Conservation (phyloP, 371 early-diverging fungal genomes). For the Rhizopus delemar region DNA sequence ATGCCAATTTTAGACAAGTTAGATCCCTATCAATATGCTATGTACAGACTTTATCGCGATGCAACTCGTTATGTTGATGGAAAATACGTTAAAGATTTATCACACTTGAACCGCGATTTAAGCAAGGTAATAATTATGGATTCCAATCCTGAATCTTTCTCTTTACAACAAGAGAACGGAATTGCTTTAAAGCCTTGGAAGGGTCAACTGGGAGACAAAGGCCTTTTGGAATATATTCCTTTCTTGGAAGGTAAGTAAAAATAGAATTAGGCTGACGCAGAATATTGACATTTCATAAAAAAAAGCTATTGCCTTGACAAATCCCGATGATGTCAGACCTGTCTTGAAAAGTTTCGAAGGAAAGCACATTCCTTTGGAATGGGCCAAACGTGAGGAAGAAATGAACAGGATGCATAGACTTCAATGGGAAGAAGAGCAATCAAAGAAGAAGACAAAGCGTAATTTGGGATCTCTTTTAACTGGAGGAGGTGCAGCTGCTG, state of each 20-base stretch:
- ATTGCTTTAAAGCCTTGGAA: slow-evolving; percentile 82
- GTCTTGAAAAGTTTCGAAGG: slow-evolving; percentile 70
- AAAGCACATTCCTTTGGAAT: slow-evolving; percentile 70
- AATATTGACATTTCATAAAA: slow-evolving; percentile 1
- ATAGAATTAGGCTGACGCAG: too few relatives aligned
- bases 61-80: slow-evolving; percentile 84
- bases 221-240: slow-evolving; percentile 81
- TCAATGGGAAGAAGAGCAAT: slow-evolving; percentile 76
- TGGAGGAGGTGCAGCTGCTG: slow-evolving; percentile 37
- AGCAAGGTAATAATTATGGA: slow-evolving; percentile 92
- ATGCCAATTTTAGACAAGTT: slow-evolving; percentile 82
- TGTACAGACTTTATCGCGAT: slow-evolving; percentile 89
- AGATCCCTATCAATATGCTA: slow-evolving; percentile 85
- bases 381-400: slow-evolving; percentile 70
- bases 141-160: slow-evolving; percentile 76
- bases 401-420: slow-evolving; percentile 61
- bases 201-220: slow-evolving; percentile 81
- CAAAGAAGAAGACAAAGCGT: slow-evolving; percentile 47
- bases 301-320: slow-evolving; percentile 67
- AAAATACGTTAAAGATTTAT: slow-evolving; percentile 89
- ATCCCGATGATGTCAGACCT: slow-evolving; percentile 75
- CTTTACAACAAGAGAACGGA: slow-evolving; percentile 91
- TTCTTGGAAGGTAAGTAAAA: slow-evolving; percentile 78
- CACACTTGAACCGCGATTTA: slow-evolving; percentile 90
- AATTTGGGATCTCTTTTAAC: slow-evolving; percentile 49